Evolutionary conservation across 352 stramenopile genomes (phyloP), one percentile per base, ranked within the genome.

Genomic region (Pythium volutum): DNA sequence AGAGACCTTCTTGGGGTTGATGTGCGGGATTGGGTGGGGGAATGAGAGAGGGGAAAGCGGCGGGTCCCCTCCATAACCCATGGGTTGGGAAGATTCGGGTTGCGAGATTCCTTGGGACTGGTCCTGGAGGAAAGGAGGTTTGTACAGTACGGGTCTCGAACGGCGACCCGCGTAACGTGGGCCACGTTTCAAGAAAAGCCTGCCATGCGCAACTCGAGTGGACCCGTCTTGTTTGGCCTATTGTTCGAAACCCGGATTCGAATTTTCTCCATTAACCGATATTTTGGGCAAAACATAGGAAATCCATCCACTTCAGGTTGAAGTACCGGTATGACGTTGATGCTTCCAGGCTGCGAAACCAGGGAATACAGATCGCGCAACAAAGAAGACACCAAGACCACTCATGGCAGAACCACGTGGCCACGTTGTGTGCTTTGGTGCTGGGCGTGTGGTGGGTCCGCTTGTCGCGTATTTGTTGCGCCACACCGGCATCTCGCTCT

Each of bases 381-480:
- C 12, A 22, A 36, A 15, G 26, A 53, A 38, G 3, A 15, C 33
- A 38, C 7, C 23, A 9, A 9, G 22, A 18, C 26, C 11, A 7
- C 15, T 4, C 5, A 65, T 45, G 58, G 16, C 22, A 6, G 29
- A 59, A 29, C 38, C 33, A 7, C 27, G 16, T 16, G 41, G 49
- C 14, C 22, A 48, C 11, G 73, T 81, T 10, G 70, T 73, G 41
- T 77, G 70, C 67, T 77, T 81, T 61, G 79, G 79, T n/a, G 71
- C 76, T 1, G 79, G 79, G 14, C 64, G 69, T 9, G 74, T 88
- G 43, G 67, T 67, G 15, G 67, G 57, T 1, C 76, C 76, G 22
- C 62, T 81, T 4, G 68, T 82, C 1, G 67, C 66, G 55, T 77
- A 76, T 31, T 26, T 84, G 55, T 62, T 79, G 34, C 69, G 71